phyloP scores from a whole-genome alignment of 805 yeast genomes.

The Myxozyma neglecta region DNA sequence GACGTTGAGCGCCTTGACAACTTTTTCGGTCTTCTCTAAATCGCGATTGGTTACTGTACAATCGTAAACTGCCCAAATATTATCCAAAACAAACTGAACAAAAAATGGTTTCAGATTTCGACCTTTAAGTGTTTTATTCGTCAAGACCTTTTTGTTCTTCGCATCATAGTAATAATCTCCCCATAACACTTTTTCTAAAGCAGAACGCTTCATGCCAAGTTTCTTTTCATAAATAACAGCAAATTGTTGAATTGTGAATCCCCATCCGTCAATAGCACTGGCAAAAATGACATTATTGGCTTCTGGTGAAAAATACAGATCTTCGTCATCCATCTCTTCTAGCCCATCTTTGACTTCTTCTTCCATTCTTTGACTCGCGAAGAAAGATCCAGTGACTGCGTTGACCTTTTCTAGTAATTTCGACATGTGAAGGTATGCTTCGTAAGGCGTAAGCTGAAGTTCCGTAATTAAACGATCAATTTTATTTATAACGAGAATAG shows the following conservation, averaged over 20 bases:
- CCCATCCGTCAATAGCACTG: constrained; percentile 96
- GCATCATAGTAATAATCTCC: constrained; percentile 91
- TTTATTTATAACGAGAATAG: constrained; percentile 84
- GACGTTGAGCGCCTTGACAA: constrained; percentile 66
- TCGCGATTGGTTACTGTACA: constrained; percentile 65
- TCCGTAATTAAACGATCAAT: constrained; percentile 84
- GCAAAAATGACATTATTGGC: constrained; percentile 88
- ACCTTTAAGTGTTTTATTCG: constrained; percentile 59
- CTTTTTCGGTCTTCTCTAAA: constrained; percentile 69
- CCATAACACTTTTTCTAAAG: constrained; percentile 85
- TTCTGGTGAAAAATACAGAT: constrained; percentile 82
- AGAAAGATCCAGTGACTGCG: constrained; percentile 90
- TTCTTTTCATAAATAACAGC: constrained; percentile 82
- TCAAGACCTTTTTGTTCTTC: constrained; percentile 79
- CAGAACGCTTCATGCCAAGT: constrained; percentile 77
- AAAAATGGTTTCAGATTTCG: constrained; percentile 73
- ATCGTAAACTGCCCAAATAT: constrained; percentile 88
- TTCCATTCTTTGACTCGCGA: constrained; percentile 88
- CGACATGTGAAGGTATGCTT: constrained; percentile 78
- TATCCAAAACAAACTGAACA: constrained; percentile 82
- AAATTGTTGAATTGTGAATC: constrained; percentile 85
- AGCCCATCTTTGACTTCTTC: constrained; percentile 51
- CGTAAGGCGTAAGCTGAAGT: constrained; percentile 74
- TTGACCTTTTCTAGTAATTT: constrained; percentile 89
- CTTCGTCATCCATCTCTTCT: constrained; percentile 75